phyloP scores from a whole-genome alignment of 192 early-diverging fungal species.

The Umbelopsis sp. region DNA sequence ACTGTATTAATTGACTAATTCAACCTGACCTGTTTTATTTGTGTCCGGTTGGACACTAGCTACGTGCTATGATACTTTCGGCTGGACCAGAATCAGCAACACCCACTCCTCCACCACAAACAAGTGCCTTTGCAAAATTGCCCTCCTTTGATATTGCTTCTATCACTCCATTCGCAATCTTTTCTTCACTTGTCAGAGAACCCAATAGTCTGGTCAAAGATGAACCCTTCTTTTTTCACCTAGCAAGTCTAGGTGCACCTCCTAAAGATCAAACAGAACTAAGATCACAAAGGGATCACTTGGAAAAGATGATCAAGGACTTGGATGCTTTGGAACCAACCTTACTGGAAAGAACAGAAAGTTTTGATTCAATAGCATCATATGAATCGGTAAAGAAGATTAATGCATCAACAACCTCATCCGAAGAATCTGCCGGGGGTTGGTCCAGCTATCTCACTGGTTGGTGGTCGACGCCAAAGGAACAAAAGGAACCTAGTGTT shows the following conservation, averaged over 20 bases:
- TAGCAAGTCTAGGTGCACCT: not conserved
- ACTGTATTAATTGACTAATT: too few species aligned
- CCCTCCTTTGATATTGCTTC: slow-evolving; percentile 4
- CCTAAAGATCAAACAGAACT: slow-evolving; percentile 3
- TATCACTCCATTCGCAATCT: slow-evolving; percentile 19
- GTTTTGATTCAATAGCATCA: slow-evolving; percentile 10
- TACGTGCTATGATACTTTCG: slow-evolving; percentile 1
- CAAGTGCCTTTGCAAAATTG: not conserved
- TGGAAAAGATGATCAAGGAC: slow-evolving; percentile 12
- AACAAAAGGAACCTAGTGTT: not conserved
- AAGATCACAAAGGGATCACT: slow-evolving; percentile 1
- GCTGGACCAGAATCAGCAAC: slow-evolving; percentile 1
- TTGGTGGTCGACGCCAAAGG: slow-evolving; percentile 2
- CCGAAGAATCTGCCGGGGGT: not conserved
- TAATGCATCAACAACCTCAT: not conserved
- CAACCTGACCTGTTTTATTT: not conserved
- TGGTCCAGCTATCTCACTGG: not conserved
- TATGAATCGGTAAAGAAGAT: not conserved
- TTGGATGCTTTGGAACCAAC: slow-evolving; percentile 10
- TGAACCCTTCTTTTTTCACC: not conserved
- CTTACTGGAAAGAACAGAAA: slow-evolving; percentile 7
- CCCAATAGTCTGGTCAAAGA: not conserved
- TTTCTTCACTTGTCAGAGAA: slow-evolving; percentile 22
- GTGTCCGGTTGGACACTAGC: not conserved
- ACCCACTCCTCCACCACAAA: slow-evolving; percentile 1